Evolutionary conservation across 2,329 filamentous ascomycete species (phyloP), one percentile per base, ranked within the genome.

Genomic region (Pseudogymnoascus sp.): DNA sequence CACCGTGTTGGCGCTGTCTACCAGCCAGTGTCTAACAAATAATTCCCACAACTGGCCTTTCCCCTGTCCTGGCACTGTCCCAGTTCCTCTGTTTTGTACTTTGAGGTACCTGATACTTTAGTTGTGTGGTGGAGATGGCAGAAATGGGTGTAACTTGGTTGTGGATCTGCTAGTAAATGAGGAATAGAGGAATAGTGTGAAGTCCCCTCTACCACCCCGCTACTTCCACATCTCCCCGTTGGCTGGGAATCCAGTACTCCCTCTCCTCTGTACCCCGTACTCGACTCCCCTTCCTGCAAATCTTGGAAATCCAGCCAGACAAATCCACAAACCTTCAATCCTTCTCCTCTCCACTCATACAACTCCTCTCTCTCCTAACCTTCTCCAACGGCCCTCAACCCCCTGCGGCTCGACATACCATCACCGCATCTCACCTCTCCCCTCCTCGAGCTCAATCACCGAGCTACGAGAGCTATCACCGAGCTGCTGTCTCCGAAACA

Each of bases 291-390:
- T n/a, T 50, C 44, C 23, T 28, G 44, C 44, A 50, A 50, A 50
- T 50, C 46, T 53, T 53, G 46, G 46, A 53, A 53, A 53, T 53
- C 46, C 46, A 53, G 44, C 46, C 46, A 53, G 46, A 53, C 14
- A 53, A 28, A 11, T 34, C 31, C 46, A 31, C 46, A 53, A 31
- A 53, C 46, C 23, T 53, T 31, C 46, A 53, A 53, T 50, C 28
- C 44, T 50, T 14, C 44, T 46, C 11, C 42, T 46, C 42, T 50
- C 23, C 44, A 18, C 23, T 53, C 46, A 5, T 37, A 5, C 23
- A 50, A 1, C 21, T 25, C 23, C 46, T 53, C 46, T 4, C n/a
- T 8, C 46, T 53, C 46, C 18, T 42, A 14, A 21, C 42, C n/a
- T 1, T 46, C 42, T 46, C 46, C 2, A 28, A 14, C 42, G 16